Base-by-base conservation (phyloP, 495 filamentous ascomycete genomes). In the Penicillium cosmopolitanum region DNA sequence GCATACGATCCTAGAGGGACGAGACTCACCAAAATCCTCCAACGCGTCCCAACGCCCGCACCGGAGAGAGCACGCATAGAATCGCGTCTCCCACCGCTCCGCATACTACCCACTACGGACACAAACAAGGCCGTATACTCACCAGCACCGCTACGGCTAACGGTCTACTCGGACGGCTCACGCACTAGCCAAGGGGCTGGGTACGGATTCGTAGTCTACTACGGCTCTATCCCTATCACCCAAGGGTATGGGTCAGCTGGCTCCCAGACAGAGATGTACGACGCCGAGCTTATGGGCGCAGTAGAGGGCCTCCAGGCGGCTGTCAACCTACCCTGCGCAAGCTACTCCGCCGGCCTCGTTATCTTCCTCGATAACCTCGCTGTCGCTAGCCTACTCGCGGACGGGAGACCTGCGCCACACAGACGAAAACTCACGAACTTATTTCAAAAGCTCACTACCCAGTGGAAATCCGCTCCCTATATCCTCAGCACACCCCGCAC, bases 141-240 rank as follows among this genome's bases (percentile, higher is more conserved):
- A 47, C 44, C 44, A 47, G 44, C 44, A 47, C 44, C 44, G 44
- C 44, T 47, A 47, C 44, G 44, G 19, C 5, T 47, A 23, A 47
- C 44, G 44, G 44, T 47, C 13, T 47, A 47, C 44, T 47, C 44
- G 44, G 44, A 47, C 44, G 44, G 44, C 44, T 47, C 44, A 47
- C 44, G 44, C 16, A 47, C 44, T 47, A 47, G 44, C 44, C 44
- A 47, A 47, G 44, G 44, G 44, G 44, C 44, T 13, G 44, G 44
- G 44, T 47, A 47, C 44, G 16, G 44, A 18, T 47, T 47, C 44
- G 44, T 47, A 18, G 44, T 47, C 44, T 47, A 47, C 44, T 47
- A 47, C 44, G 44, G 44, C 44, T 47, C 44, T 47, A 47, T 47
- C 44, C 44, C 44, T 47, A 47, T 47, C 44, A 47, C 44, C 44